Base-by-base conservation (phyloP, 768 basidiomycete genomes). In the Chiua virens region DNA sequence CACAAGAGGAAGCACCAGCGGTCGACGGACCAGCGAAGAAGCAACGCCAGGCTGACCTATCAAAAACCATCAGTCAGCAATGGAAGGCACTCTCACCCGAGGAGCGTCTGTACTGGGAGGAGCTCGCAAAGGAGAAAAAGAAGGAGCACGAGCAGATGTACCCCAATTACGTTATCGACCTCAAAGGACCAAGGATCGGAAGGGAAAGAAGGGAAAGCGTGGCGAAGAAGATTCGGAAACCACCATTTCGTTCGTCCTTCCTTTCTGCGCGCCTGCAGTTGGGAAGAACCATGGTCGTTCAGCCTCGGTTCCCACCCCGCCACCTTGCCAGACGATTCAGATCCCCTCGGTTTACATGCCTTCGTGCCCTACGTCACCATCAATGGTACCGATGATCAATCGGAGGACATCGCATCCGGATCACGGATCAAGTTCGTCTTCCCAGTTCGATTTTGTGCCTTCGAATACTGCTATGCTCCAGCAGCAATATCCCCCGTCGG, bases 101-200 rank as follows among this genome's bases (percentile, higher is more conserved):
- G 62, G 87, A 90, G 69, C 74, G 85, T 47, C 70, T 80, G 61
- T 78, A 82, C 60, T 90, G 88, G 88, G 87, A 89, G 71, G 76
- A 81, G 49, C 68, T 85, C 57, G 88, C 88, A 14, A 86, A 85
- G 76, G 83, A 85, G 69, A 85, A 83, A 74, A 87, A 89, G 77
- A 81, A 80, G 73, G 86, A 89, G 73, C 86, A 89, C 68, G 85
- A 85, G 72, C 72, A 75, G 64, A 73, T 82, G 74, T 85, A 88
- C 57, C 87, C 88, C 60, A 77, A 83, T 67, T 89, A 89, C 68
- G 86, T 89, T 89, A 89, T 63, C 83, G 87, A 9, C 87, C 87
- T 0, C 86, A 87, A 68, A 76, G 86, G 46, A 69, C 59, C 17
- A 71, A 71, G 54, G 68, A 71, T 30, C 74, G 63, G 70, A 83